Base-by-base conservation (phyloP, 2,329 filamentous ascomycete genomes). In the Aureobasidium pullulans region DNA sequence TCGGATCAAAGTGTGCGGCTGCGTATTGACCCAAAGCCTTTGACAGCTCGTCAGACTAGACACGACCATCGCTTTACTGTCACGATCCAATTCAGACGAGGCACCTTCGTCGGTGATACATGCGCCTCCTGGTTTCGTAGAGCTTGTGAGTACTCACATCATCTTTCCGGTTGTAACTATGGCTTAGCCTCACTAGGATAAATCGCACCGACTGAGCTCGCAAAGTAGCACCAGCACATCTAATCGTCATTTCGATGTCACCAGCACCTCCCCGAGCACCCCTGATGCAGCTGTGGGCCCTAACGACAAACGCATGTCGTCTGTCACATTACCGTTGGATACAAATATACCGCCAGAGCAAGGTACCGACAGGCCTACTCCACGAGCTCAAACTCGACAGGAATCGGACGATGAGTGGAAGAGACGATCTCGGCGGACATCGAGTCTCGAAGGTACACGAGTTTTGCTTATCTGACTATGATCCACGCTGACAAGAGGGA, bases 81-180 rank as follows among this genome's bases (percentile, higher is more conserved):
- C 69, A 31, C 71, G 74, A 67, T 86, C 71, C 76, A 85, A 69
- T 57, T 81, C 81, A 28, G 85, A 85, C 62, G 90, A 96, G 64
- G 90, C 92, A 65, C 87, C 90, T 28, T 82, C 90, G 57, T 96
- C 92, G 1, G 92, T 96, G 58, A 96, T 96, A 65, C 92, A 96
- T 77, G 90, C 89, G 15, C 91, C 92, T 0, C 81, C 90, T 64
- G 89, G 87, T 62, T 96, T 94, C 72, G 82, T 84, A 59, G 83
- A 83, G 66, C 96, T 94, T 82, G 89, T 94, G 72, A 69, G 82
- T 70, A 43, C 47, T 54, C 39, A 2, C n/a, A 36, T 19, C 15
- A 34, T 6, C 19, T 37, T 31, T 1, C 11, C 16, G 11, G 13
- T 9, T 28, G 36, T 11, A 42, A 5, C 3, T 9, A 28, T 50